Percentiles rank a stretch among this genome's conserved stretches.
Evolutionary conservation across 495 filamentous ascomycete genomes (phyloP).

Genomic region (Penicillium riverlandense): DNA sequence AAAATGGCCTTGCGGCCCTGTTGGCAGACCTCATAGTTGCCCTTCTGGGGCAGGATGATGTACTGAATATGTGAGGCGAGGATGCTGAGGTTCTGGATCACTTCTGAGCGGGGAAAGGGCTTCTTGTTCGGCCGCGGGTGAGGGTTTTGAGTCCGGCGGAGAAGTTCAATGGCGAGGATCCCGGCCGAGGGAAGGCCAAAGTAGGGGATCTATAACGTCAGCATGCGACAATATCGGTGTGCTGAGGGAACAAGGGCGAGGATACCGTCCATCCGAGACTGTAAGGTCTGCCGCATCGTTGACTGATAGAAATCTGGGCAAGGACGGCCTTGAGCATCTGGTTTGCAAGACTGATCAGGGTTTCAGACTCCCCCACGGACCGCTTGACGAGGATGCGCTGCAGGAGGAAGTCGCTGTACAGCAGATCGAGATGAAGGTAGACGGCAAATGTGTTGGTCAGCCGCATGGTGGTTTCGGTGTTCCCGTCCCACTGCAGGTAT

Average conservation of each 20-base stretch:
- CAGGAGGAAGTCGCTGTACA: constrained; percentile 2
- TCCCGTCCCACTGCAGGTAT: background rate
- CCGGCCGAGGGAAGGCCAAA: constrained; percentile 12
- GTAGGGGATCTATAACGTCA: constrained; percentile 2
- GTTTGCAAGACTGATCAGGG: background rate
- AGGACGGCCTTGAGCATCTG: too few relatives aligned
- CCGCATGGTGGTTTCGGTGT: background rate
- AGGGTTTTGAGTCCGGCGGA: background rate
- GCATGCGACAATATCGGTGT: background rate
- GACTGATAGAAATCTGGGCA: too few relatives aligned
- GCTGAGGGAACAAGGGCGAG: background rate
- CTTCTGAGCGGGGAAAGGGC: constrained; percentile 7
- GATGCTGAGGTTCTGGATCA: constrained; percentile 11
- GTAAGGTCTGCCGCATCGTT: too few relatives aligned
- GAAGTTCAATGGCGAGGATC: constrained; percentile 11
- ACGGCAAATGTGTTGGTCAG: background rate
- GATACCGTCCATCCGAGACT: background rate
- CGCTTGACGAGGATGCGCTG: constrained; percentile 1
- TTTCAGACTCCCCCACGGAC: background rate
- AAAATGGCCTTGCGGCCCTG: constrained; percentile 8
- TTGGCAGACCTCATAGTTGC: constrained; percentile 13
- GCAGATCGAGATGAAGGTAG: constrained; percentile 1
- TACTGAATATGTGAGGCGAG: constrained; percentile 8
- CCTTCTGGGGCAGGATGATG: constrained; percentile 5
- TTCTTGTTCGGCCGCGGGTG: background rate